Conservation (phyloP, 352 stramenopile genomes). For the Globisporangium orthogonon region DNA sequence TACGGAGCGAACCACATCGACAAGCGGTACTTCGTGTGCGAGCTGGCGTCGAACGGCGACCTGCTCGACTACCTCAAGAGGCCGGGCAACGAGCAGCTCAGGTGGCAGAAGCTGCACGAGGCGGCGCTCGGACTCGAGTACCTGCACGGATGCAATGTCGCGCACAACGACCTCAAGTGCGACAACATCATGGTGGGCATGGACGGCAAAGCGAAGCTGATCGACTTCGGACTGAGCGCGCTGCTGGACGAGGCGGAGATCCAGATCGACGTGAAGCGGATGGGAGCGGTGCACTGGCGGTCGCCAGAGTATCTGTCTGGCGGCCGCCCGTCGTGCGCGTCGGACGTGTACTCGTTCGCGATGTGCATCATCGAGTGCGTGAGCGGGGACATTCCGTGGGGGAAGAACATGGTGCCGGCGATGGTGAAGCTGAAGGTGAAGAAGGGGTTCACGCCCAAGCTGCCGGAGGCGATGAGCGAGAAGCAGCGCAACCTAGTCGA, state of each 20-base stretch:
- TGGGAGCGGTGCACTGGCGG: slow-evolving; percentile 2
- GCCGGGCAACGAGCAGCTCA: background rate
- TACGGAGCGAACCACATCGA: background rate
- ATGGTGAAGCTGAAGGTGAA: background rate
- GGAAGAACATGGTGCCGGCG: background rate
- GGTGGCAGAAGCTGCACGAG: slow-evolving; percentile 7
- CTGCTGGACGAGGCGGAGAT: slow-evolving; percentile 3
- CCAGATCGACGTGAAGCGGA: slow-evolving; percentile 14
- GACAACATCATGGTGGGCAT: slow-evolving; percentile 21
- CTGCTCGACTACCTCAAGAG: background rate
- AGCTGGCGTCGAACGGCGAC: background rate
- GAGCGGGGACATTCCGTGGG: background rate
- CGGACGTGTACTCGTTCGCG: slow-evolving; percentile 10
- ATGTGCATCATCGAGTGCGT: slow-evolving; percentile 7
- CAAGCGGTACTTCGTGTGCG: slow-evolving; percentile 1
- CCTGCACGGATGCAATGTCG: background rate
- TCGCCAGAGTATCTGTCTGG: background rate
- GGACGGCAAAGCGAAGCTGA: slow-evolving; percentile 19
- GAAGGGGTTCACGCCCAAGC: background rate
- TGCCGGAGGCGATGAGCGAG: background rate
- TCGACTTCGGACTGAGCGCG: slow-evolving; percentile 19
- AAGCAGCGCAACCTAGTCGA: background rate
- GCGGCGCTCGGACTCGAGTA: slow-evolving; percentile 4
- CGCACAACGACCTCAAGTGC: slow-evolving; percentile 21
- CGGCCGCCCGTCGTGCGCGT: background rate